phyloP scores from a whole-genome alignment of 2,329 filamentous ascomycete species.

The Dichotomopilus funicola region DNA sequence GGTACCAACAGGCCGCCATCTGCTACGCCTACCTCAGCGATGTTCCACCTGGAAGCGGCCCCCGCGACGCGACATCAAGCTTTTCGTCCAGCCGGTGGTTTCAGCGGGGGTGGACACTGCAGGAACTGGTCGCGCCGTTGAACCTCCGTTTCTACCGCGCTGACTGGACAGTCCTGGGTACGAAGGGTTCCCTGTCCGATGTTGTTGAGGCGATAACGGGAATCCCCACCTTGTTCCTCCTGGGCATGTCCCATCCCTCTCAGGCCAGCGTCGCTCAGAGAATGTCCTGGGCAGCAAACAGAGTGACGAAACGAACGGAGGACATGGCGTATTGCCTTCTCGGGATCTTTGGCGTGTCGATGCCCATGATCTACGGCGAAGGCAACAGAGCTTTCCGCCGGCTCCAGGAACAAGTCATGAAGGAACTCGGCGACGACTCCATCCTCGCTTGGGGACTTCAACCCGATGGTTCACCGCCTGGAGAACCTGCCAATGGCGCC shows the following conservation, averaged over 20 bases:
- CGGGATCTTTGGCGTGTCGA: constrained; percentile 38
- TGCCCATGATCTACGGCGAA: constrained; percentile 39
- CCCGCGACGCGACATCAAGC: constrained; percentile 24
- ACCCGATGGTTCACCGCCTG: no score
- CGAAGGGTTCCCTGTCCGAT: constrained; percentile 13
- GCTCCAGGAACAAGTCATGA: constrained; percentile 30
- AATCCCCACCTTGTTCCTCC: no score
- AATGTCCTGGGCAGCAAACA: constrained; percentile 32
- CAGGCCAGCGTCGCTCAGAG: no score
- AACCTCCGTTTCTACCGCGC: constrained; percentile 27
- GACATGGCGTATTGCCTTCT: constrained; percentile 39
- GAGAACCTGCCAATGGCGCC: no score
- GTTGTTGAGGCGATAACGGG: no score
- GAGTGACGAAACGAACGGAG: constrained; percentile 30
- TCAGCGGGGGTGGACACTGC: no score
- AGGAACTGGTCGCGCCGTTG: constrained; percentile 53
- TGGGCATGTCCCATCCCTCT: no score
- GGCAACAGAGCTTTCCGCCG: constrained; percentile 27
- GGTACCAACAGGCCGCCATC: constrained; percentile 19
- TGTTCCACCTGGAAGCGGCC: constrained; percentile 6
- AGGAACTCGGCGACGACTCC: constrained; percentile 13
- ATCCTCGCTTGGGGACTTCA: constrained; percentile 22
- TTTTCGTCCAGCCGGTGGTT: no score
- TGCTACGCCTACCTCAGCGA: constrained; percentile 25
- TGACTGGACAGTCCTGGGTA: constrained; percentile 26